phyloP scores from a whole-genome alignment of 257 asterid genomes.

The Rauvolfia tetraphylla region DNA sequence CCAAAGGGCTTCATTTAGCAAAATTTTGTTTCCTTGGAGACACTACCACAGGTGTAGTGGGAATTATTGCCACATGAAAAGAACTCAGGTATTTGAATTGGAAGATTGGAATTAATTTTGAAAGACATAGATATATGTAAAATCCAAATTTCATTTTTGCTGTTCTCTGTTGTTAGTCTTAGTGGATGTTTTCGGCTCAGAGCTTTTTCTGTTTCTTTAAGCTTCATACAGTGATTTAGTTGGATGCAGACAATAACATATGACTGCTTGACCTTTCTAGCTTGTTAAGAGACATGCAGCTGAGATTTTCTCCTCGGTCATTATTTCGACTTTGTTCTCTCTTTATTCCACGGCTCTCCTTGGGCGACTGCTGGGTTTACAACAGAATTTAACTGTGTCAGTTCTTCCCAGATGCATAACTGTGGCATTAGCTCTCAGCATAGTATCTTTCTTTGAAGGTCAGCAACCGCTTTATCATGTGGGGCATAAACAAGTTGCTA shows the following conservation, averaged over 20 bases:
- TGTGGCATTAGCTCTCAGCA: constrained; percentile 98
- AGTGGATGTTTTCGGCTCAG: background rate
- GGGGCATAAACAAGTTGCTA: background rate
- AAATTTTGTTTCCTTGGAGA: background rate
- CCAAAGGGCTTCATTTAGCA: background rate
- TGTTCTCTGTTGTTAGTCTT: background rate
- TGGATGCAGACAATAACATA: background rate
- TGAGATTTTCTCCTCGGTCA: constrained; percentile 87
- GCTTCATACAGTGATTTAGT: background rate
- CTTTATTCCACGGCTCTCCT: constrained; percentile 82
- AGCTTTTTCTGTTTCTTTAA: background rate
- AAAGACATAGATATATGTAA: background rate
- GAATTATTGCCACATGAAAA: background rate
- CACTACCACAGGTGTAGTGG: background rate
- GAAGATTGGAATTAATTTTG: background rate
- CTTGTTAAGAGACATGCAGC: constrained; percentile 98
- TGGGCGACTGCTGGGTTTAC: constrained; percentile 79
- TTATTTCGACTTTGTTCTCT: constrained; percentile 71
- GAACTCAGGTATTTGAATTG: background rate
- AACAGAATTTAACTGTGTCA: constrained; percentile 67
- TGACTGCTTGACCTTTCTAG: constrained; percentile 31
- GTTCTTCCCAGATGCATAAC: constrained; percentile 98
- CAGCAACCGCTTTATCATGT: background rate
- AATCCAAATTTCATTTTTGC: background rate
- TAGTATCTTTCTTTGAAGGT: constrained; percentile 93